Conservation (phyloP, 1,139 yeast species). For the Blastobotrys raffinosifermentans region DNA sequence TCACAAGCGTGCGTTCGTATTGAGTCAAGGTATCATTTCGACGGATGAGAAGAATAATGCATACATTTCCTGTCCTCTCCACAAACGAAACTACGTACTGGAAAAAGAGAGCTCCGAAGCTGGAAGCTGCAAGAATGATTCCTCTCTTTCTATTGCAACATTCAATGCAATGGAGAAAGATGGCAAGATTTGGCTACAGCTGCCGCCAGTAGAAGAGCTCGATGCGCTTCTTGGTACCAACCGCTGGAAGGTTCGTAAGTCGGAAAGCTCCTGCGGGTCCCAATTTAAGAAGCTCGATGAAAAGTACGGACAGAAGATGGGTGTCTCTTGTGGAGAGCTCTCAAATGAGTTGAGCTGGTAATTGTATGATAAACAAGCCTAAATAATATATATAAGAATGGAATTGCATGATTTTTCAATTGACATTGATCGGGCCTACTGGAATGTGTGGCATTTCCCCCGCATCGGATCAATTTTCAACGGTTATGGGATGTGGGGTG, state of each 20-base stretch:
- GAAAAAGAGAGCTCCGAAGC: constrained; percentile 21
- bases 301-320: too few relatives aligned
- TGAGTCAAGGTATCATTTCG: constrained; percentile 32
- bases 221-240: constrained; percentile 32
- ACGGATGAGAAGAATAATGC: constrained; percentile 29
- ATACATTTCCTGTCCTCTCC: constrained; percentile 34
- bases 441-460: too few relatives aligned
- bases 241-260: constrained; percentile 29
- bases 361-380: too few relatives aligned
- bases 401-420: too few relatives aligned
- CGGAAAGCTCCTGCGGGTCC: constrained; percentile 17
- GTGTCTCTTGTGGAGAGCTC: too few relatives aligned
- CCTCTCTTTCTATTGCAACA: constrained; percentile 29
- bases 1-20: constrained; percentile 31
- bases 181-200: constrained; percentile 25
- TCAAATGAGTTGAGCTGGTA: too few relatives aligned
- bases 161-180: constrained; percentile 31
- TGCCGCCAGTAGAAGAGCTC: constrained; percentile 31
- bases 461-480: too few relatives aligned
- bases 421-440: too few relatives aligned
- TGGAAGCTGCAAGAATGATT: constrained; percentile 31
- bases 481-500: too few relatives aligned
- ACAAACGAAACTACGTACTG: constrained; percentile 31
- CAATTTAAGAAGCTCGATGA: constrained; percentile 2
- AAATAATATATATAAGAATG: too few relatives aligned